Percentiles rank a stretch among this genome's conserved stretches.
Evolutionary conservation across 345 rosid genomes (phyloP).

Genomic region (Eucalyptus regnans): DNA sequence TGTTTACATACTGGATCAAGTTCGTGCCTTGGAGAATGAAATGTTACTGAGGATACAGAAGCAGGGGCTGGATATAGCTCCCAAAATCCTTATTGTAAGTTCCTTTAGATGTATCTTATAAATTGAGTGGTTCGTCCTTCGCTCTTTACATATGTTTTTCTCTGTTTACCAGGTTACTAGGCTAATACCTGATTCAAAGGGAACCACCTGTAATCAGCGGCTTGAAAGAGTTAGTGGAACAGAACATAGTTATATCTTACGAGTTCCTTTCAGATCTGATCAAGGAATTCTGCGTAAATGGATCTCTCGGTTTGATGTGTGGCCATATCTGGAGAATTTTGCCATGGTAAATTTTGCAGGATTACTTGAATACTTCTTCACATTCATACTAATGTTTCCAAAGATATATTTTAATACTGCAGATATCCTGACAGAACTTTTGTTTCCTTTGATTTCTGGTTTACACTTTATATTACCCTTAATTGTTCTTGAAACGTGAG

Average conservation of each 20-base stretch:
- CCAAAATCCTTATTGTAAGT: slow-evolving; percentile 82
- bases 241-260: slow-evolving; percentile 64
- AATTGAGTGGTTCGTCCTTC: neutral
- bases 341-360: slow-evolving; percentile 43
- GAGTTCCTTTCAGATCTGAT: slow-evolving; percentile 93
- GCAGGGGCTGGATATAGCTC: slow-evolving; percentile 82
- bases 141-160: neutral
- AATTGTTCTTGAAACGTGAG: neutral
- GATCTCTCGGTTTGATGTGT: slow-evolving; percentile 97
- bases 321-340: slow-evolving; percentile 94
- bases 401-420: neutral
- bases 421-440: neutral
- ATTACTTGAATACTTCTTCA: neutral
- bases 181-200: slow-evolving; percentile 88
- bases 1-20: slow-evolving; percentile 97
- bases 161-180: slow-evolving; percentile 59
- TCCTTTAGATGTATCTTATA: neutral
- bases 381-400: neutral
- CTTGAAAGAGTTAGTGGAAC: slow-evolving; percentile 95
- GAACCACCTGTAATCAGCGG: slow-evolving; percentile 86
- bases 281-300: slow-evolving; percentile 83
- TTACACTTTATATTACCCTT: neutral
- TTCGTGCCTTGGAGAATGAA: slow-evolving; percentile 87
- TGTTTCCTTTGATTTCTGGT: neutral
- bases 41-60: slow-evolving; percentile 78